These are phyloP conservation scores for Drechslerella dactyloides DNA, from an alignment of 2,329 filamentous ascomycete species.

Conservation along the genomic window DNA sequence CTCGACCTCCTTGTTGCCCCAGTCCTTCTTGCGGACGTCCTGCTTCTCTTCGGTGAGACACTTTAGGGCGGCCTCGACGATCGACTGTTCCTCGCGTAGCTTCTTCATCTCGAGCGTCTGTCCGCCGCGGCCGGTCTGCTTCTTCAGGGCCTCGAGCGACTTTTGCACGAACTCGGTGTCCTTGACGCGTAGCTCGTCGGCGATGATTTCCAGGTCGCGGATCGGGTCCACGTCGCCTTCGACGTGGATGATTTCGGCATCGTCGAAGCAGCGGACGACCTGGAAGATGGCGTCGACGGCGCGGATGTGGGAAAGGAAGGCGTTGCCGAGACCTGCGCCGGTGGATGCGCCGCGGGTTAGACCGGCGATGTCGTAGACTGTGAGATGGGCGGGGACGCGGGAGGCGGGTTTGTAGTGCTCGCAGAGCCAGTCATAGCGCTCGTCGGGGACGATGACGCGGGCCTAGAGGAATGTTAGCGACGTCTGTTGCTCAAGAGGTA, in stretches of 20 bases:
- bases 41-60: conserved; percentile 81
- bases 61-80: conserved; percentile 84
- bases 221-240: conserved; percentile 97
- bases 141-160: conserved; percentile 85
- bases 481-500: not conserved
- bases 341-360: conserved; percentile 94
- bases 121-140: conserved; percentile 92
- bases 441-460: conserved; percentile 94
- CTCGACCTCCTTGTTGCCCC: conserved; percentile 95
- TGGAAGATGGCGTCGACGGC: conserved; percentile 98
- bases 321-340: conserved; percentile 94
- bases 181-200: conserved; percentile 93
- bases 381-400: conserved; percentile 93
- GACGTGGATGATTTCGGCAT: conserved; percentile 99
- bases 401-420: conserved; percentile 97
- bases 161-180: conserved; percentile 99
- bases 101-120: conserved; percentile 98
- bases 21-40: conserved; percentile 87
- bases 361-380: conserved; percentile 97
- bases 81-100: conserved; percentile 90
- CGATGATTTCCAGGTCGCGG: conserved; percentile 94
- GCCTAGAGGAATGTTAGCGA: conserved; percentile 59
- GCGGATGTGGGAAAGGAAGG: conserved; percentile 97
- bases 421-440: conserved; percentile 92
- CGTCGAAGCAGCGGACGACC: conserved; percentile 95